phyloP scores from a whole-genome alignment of 1,284 basidiomycete species.

The Salmacisia buchloeana region DNA sequence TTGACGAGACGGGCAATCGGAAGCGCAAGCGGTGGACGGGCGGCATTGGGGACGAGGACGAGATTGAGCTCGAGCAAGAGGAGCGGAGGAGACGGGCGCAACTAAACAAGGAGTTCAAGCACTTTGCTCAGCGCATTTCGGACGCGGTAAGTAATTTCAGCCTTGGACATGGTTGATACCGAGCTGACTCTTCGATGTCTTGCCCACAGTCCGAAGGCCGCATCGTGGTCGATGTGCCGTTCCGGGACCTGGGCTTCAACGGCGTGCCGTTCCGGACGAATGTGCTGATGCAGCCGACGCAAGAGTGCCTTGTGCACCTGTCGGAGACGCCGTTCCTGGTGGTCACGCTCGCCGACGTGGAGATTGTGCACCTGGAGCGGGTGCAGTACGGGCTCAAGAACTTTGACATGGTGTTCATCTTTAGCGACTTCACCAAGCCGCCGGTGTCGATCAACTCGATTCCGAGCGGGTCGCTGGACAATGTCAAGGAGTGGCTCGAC shows the following conservation, averaged over 20 bases:
- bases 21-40: conserved; percentile 96
- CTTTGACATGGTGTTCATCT: conserved; percentile 93
- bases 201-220: conserved; percentile 60
- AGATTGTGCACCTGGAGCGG: conserved; percentile 92
- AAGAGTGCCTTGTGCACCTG: conserved; percentile 91
- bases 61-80: conserved; percentile 97
- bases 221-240: conserved; percentile 90
- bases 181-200: neutral
- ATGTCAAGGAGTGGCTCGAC: conserved; percentile 70
- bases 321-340: conserved; percentile 95
- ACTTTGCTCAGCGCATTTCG: conserved; percentile 86
- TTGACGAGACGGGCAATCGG: conserved; percentile 97
- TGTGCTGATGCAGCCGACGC: conserved; percentile 89
- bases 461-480: conserved; percentile 39
- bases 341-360: conserved; percentile 87
- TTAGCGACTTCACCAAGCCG: conserved; percentile 87
- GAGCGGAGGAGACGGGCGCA: conserved; percentile 81
- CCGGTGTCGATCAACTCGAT: conserved; percentile 61
- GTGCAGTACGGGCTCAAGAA: conserved; percentile 95
- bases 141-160: conserved; percentile 61
- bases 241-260: conserved; percentile 92
- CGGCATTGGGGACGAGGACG: conserved; percentile 73
- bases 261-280: conserved; percentile 95
- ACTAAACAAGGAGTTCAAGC: conserved; percentile 91
- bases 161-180: neutral